These are phyloP conservation scores for Exserohilum turcica DNA, from an alignment of 2,329 filamentous ascomycete genomes.

Conservation along the genomic window DNA sequence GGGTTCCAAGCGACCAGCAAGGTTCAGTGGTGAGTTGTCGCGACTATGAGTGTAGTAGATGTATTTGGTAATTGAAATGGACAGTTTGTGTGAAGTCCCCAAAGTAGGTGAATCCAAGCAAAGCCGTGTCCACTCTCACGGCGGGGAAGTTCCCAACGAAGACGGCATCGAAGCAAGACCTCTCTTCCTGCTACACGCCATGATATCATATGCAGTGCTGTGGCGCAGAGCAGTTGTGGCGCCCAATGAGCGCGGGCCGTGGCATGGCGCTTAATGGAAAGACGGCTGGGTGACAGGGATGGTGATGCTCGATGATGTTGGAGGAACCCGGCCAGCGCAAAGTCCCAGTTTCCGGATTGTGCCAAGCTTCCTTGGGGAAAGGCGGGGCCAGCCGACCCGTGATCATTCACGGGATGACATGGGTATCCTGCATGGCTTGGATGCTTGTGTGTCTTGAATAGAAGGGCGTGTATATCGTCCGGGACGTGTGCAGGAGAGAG, in stretches of 20 bases:
- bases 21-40: not conserved
- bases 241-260: conserved; percentile 20
- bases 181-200: conserved; percentile 16
- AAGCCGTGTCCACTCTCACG: conserved; percentile 4
- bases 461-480: not conserved
- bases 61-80: not conserved
- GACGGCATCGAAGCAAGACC: conserved; percentile 15
- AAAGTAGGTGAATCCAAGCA: conserved; percentile 1
- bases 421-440: not conserved
- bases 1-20: not conserved
- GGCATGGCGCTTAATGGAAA: conserved; percentile 19
- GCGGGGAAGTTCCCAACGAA: conserved; percentile 7
- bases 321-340: conserved; percentile 13
- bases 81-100: not conserved
- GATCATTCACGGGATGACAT: not conserved
- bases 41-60: not conserved
- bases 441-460: not conserved
- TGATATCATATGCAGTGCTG: conserved; percentile 34
- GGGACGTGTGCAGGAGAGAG: not conserved
- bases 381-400: not conserved
- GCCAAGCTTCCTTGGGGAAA: not conserved
- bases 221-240: conserved; percentile 32
- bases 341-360: conserved; percentile 12
- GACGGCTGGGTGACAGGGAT: conserved; percentile 27
- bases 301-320: conserved; percentile 27